Evolutionary conservation across 2,329 filamentous ascomycete genomes (phyloP).

Genomic region (Aspergillus alliaceus): DNA sequence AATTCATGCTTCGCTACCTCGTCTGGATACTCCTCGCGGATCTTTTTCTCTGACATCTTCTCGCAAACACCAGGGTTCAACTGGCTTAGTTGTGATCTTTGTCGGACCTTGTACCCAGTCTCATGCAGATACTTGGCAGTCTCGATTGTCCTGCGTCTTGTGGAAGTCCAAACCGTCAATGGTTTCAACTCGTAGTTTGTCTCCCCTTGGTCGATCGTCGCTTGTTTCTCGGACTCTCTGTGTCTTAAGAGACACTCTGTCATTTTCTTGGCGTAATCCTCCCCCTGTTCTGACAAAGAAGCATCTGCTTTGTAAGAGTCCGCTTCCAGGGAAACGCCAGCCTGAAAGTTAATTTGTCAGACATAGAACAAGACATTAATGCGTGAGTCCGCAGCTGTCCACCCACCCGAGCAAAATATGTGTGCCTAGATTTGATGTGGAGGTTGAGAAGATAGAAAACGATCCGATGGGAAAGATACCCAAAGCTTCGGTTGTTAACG

Average conservation of each 20-base stretch:
- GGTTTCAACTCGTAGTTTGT: slow-evolving; percentile 70
- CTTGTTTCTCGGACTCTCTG: slow-evolving; percentile 75
- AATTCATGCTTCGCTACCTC: slow-evolving; percentile 90
- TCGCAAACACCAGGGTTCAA: slow-evolving; percentile 96
- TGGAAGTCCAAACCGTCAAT: slow-evolving; percentile 92
- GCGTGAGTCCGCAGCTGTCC: not conserved
- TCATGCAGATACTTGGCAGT: slow-evolving; percentile 80
- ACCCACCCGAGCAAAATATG: slow-evolving; percentile 78
- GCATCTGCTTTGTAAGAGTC: slow-evolving; percentile 92
- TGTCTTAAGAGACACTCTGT: slow-evolving; percentile 79
- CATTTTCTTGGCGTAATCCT: slow-evolving; percentile 81
- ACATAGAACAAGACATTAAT: not conserved
- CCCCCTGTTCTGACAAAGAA: slow-evolving; percentile 75
- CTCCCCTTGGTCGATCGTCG: slow-evolving; percentile 67
- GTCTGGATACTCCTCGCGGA: slow-evolving; percentile 79
- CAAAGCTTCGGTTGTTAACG: slow-evolving; percentile 96
- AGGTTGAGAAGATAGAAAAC: slow-evolving; percentile 98
- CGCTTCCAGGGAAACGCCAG: slow-evolving; percentile 82
- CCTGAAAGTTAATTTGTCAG: slow-evolving; percentile 36
- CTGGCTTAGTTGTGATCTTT: slow-evolving; percentile 95
- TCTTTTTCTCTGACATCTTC: slow-evolving; percentile 80
- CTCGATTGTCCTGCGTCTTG: slow-evolving; percentile 82
- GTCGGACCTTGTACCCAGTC: slow-evolving; percentile 79
- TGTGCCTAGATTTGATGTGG: slow-evolving; percentile 92
- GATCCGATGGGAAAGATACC: slow-evolving; percentile 93